Evolutionary conservation across 2,329 filamentous ascomycete genomes (phyloP).

Genomic region (Venturia effusa): DNA sequence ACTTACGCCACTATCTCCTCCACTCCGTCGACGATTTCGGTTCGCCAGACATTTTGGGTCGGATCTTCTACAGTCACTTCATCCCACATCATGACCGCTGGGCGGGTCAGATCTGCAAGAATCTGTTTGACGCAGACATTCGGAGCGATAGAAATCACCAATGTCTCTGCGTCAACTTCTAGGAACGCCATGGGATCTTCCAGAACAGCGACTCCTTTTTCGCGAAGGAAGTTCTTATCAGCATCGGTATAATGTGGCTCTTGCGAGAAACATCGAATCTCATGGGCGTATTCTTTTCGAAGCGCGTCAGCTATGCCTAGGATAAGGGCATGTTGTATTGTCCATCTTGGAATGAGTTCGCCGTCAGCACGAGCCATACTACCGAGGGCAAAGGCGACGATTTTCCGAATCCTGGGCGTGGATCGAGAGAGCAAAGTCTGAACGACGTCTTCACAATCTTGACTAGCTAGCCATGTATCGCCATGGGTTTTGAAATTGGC

Average conservation of each 20-base stretch:
- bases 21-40: not conserved
- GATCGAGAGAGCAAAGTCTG: not conserved
- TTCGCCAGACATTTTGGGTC: not conserved
- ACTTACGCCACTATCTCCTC: not conserved
- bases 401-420: not conserved
- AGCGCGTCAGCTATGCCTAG: not conserved
- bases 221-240: conserved; percentile 15
- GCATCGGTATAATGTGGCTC: conserved; percentile 7
- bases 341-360: not conserved
- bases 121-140: conserved; percentile 28
- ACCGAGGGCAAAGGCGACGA: conserved; percentile 6
- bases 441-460: not conserved
- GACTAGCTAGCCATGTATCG: not conserved
- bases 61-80: not conserved
- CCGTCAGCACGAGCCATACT: not conserved
- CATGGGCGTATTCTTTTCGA: not conserved
- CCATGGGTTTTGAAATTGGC: not conserved
- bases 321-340: not conserved
- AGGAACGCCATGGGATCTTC: conserved; percentile 26
- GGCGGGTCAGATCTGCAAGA: conserved; percentile 27
- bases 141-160: conserved; percentile 26
- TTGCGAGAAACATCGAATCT: conserved; percentile 5
- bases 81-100: conserved; percentile 22
- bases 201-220: conserved; percentile 19
- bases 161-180: conserved; percentile 26